Conservation (phyloP, 2,329 filamentous ascomycete genomes). For the Monilinia aucupariae region DNA sequence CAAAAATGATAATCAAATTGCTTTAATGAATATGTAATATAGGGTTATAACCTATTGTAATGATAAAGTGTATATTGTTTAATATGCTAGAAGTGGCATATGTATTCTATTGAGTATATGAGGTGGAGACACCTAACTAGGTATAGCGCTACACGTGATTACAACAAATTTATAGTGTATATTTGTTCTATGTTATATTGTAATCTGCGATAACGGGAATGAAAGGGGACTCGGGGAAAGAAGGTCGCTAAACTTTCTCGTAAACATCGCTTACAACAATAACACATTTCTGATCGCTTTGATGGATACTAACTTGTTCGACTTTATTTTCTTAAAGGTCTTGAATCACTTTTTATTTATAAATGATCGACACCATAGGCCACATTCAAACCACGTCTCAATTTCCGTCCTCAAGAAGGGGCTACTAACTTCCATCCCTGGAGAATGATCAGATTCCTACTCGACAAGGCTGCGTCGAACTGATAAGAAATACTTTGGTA, state of each 20-base stretch:
- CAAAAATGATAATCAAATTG: too few relatives aligned
- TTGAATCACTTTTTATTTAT: background rate
- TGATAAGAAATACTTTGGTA: background rate
- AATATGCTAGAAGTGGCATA: too few relatives aligned
- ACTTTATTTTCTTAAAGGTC: background rate
- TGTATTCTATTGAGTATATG: too few relatives aligned
- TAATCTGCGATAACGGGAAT: too few relatives aligned
- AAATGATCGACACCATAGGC: background rate
- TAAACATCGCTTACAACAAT: background rate
- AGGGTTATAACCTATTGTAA: too few relatives aligned
- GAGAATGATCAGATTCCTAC: background rate
- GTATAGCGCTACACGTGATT: too few relatives aligned
- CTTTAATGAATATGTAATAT: too few relatives aligned
- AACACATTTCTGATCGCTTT: background rate
- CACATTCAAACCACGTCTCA: background rate
- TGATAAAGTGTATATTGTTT: too few relatives aligned
- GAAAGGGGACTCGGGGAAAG: background rate
- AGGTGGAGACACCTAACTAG: too few relatives aligned
- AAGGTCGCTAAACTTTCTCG: background rate
- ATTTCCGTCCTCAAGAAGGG: background rate
- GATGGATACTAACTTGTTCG: background rate
- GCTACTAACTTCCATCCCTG: background rate
- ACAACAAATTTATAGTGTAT: too few relatives aligned
- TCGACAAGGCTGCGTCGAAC: background rate
- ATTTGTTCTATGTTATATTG: too few relatives aligned